phyloP scores from a whole-genome alignment of 768 basidiomycete genomes.

The Omphalotus guepiniiformis region DNA sequence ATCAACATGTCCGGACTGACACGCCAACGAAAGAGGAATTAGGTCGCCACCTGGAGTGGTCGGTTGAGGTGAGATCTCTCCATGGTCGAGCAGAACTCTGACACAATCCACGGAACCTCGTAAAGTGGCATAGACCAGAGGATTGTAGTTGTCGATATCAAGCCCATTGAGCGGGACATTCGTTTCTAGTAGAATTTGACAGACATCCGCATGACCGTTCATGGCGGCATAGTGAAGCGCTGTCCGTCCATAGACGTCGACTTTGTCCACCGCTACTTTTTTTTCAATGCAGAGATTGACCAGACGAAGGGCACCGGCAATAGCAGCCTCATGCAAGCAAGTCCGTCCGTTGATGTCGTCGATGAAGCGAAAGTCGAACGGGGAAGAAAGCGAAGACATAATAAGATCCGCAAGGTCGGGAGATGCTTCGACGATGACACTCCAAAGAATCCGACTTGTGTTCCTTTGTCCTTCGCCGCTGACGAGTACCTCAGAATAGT shows the following conservation, averaged over 20 bases:
- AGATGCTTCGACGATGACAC: slow-evolving; percentile 80
- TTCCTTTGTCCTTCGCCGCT: slow-evolving; percentile 60
- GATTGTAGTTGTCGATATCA: slow-evolving; percentile 92
- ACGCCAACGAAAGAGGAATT: slow-evolving; percentile 86
- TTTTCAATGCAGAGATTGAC: slow-evolving; percentile 77
- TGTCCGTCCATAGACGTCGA: slow-evolving; percentile 89
- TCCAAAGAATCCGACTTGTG: slow-evolving; percentile 93
- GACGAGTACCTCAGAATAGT: slow-evolving; percentile 62
- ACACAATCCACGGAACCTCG: slow-evolving; percentile 83
- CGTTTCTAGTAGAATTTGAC: slow-evolving; percentile 69
- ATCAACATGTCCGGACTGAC: slow-evolving; percentile 82
- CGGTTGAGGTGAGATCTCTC: slow-evolving; percentile 61
- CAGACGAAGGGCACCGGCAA: slow-evolving; percentile 73
- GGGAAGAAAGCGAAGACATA: slow-evolving; percentile 55
- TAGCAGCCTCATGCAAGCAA: slow-evolving; percentile 90
- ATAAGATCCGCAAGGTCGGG: slow-evolving; percentile 70
- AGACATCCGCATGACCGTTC: slow-evolving; percentile 79
- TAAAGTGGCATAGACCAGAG: slow-evolving; percentile 91
- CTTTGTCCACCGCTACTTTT: slow-evolving; percentile 63
- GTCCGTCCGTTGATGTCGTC: slow-evolving; percentile 97
- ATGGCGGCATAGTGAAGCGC: slow-evolving; percentile 95
- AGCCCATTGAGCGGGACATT: slow-evolving; percentile 60
- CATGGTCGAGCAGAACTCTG: slow-evolving; percentile 70
- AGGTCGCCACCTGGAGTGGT: slow-evolving; percentile 60
- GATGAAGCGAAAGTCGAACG: slow-evolving; percentile 87